A percentile compares a stretch with the other conserved stretches of the same genome.
Evolutionary conservation across 2,329 filamentous ascomycete genomes (phyloP).

Genomic region (Penicillium sp.): DNA sequence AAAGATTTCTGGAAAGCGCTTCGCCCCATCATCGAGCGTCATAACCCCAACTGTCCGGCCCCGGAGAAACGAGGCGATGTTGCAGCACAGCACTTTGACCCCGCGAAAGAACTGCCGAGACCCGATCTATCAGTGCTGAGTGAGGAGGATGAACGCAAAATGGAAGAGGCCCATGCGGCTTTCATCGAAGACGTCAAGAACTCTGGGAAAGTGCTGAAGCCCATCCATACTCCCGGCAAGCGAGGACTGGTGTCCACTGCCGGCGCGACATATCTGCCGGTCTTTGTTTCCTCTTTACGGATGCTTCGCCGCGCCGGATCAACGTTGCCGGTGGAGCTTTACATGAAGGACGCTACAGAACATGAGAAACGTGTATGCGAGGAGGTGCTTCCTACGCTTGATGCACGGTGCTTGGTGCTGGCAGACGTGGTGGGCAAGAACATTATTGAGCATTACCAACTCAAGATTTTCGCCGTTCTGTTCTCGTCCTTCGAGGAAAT

Average conservation of each 20-base stretch:
- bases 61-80: slow-evolving; percentile 29
- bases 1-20: slow-evolving; percentile 41
- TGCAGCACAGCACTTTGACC: slow-evolving; percentile 31
- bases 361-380: slow-evolving; percentile 45
- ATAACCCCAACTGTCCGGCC: slow-evolving; percentile 33
- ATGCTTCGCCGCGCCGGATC: slow-evolving; percentile 56
- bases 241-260: slow-evolving; percentile 56
- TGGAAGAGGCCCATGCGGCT: slow-evolving; percentile 42
- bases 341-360: slow-evolving; percentile 41
- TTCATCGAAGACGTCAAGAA: slow-evolving; percentile 40
- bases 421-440: slow-evolving; percentile 43
- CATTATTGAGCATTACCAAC: slow-evolving; percentile 52
- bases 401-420: slow-evolving; percentile 46
- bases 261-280: slow-evolving; percentile 50
- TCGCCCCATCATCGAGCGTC: slow-evolving; percentile 35
- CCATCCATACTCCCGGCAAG: slow-evolving; percentile 40
- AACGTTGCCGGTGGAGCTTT: slow-evolving; percentile 51
- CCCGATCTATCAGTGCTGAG: slow-evolving; percentile 40
- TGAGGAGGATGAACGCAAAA: slow-evolving; percentile 34
- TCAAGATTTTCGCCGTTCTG: slow-evolving; percentile 59
- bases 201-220: slow-evolving; percentile 29
- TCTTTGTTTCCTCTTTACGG: slow-evolving; percentile 53
- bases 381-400: slow-evolving; percentile 41
- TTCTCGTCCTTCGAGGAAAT: slow-evolving; percentile 62
- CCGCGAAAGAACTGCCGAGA: slow-evolving; percentile 28